These are phyloP conservation scores for Sugiyamaella pinicola DNA, from an alignment of 1,139 yeast species.

Conservation along the genomic window DNA sequence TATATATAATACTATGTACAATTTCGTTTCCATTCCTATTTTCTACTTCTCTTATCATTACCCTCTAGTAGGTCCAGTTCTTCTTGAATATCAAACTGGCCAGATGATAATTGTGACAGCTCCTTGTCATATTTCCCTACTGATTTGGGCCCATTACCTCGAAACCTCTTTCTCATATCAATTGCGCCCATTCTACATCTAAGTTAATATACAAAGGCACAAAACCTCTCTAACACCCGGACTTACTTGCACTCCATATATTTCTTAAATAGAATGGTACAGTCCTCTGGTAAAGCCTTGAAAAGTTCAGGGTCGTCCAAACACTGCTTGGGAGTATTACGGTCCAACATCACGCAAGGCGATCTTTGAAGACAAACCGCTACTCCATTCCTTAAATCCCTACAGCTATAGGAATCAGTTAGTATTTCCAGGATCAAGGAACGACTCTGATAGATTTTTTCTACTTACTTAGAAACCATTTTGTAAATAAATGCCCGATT, in stretches of 20 bases:
- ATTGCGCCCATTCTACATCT: conserved; percentile 36
- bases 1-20: conserved; percentile 16
- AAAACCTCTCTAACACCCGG: neutral
- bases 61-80: conserved; percentile 48
- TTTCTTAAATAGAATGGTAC: conserved; percentile 80
- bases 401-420: conserved; percentile 58
- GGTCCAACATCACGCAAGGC: conserved; percentile 89
- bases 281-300: conserved; percentile 79
- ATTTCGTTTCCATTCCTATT: conserved; percentile 1
- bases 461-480: conserved; percentile 32
- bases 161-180: conserved; percentile 61
- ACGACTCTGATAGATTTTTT: neutral
- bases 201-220: conserved; percentile 1
- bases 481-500: neutral
- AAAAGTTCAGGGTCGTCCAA: conserved; percentile 76
- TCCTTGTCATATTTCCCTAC: conserved; percentile 92
- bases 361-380: conserved; percentile 95
- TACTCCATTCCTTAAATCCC: conserved; percentile 88
- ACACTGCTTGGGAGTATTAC: conserved; percentile 90
- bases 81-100: conserved; percentile 77
- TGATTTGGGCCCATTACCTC: conserved; percentile 91
- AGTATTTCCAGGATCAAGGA: neutral
- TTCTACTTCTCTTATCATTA: conserved; percentile 13
- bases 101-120: conserved; percentile 72
- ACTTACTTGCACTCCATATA: conserved; percentile 77